phyloP scores from a whole-genome alignment of 768 basidiomycete genomes.

The Tricholoma flavovirens region DNA sequence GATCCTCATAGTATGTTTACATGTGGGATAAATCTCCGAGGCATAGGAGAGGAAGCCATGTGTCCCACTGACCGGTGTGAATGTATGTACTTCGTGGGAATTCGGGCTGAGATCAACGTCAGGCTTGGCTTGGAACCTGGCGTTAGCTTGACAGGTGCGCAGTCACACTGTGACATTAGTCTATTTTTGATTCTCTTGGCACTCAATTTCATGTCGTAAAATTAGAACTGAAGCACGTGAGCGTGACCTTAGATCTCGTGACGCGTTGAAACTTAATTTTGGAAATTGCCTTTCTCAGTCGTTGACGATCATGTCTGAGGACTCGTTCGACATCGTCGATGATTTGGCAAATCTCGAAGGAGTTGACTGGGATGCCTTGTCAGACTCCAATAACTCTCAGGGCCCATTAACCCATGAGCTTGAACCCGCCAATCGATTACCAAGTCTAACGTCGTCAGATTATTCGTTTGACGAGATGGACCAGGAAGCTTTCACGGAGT shows the following conservation, averaged over 20 bases:
- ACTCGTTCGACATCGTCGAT: slow-evolving; percentile 53
- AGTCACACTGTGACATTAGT: no score
- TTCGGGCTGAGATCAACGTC: no score
- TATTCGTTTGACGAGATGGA: slow-evolving; percentile 29
- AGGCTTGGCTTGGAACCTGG: no score
- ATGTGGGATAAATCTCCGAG: no score
- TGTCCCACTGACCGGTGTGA: no score
- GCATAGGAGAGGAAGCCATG: no score
- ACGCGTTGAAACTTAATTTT: not conserved
- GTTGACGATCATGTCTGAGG: slow-evolving; percentile 32
- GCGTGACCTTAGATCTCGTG: not conserved
- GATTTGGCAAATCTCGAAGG: slow-evolving; percentile 47
- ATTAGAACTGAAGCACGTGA: not conserved
- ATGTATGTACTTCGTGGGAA: no score
- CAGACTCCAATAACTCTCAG: slow-evolving; percentile 16
- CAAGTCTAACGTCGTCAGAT: slow-evolving; percentile 13
- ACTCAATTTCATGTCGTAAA: not conserved
- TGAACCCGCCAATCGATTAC: slow-evolving; percentile 9
- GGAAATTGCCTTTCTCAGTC: no score
- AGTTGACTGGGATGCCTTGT: slow-evolving; percentile 36
- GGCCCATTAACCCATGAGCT: slow-evolving; percentile 14
- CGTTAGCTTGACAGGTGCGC: no score
- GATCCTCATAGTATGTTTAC: no score
- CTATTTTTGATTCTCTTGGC: not conserved
- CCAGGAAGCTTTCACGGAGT: slow-evolving; percentile 30